A percentile compares a stretch with the other conserved stretches of the same genome.
phyloP scores from a whole-genome alignment of 1,139 yeast species.

The Debaryomycetaceae sp. region DNA sequence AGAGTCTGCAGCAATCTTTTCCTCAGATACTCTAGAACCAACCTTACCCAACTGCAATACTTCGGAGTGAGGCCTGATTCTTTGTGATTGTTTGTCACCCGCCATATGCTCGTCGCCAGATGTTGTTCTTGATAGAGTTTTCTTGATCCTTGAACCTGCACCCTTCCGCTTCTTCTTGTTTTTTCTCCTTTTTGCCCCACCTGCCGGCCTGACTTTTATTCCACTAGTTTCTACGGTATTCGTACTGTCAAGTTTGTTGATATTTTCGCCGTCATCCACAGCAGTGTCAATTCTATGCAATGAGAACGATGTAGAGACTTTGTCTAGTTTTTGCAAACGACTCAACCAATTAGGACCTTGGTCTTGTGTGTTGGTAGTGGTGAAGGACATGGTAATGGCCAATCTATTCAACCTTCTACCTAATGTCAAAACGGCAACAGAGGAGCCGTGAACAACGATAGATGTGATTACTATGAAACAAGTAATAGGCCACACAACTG shows the following conservation, averaged over 20 bases:
- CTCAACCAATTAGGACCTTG: conserved; percentile 74
- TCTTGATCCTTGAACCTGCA: conserved; percentile 24
- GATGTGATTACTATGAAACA: conserved; percentile 83
- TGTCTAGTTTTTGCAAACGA: conserved; percentile 77
- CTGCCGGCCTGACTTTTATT: conserved; percentile 71
- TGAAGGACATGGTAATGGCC: conserved; percentile 90
- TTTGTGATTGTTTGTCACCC: conserved; percentile 14
- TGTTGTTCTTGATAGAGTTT: conserved; percentile 27
- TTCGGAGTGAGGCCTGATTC: conserved; percentile 41
- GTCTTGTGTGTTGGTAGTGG: conserved; percentile 63
- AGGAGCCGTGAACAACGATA: conserved; percentile 92
- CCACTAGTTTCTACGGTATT: conserved; percentile 62
- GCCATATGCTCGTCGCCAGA: conserved; percentile 18
- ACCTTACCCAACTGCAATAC: conserved; percentile 41
- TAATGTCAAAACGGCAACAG: conserved; percentile 87
- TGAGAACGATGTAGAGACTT: conserved; percentile 70
- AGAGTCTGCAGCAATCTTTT: conserved; percentile 18
- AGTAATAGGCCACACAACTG: conserved; percentile 85
- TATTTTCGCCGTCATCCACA: conserved; percentile 18
- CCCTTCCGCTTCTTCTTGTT: conserved; percentile 34
- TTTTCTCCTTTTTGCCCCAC: conserved; percentile 61
- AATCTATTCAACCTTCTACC: conserved; percentile 88
- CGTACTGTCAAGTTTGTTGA: conserved; percentile 15
- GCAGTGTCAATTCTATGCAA: conserved; percentile 76
- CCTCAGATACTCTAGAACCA: conserved; percentile 14